Percentiles rank a stretch among this genome's conserved stretches.
These are phyloP conservation scores for Curvularia verruculosa DNA, from an alignment of 2,329 filamentous ascomycete genomes.

Conservation along the genomic window DNA sequence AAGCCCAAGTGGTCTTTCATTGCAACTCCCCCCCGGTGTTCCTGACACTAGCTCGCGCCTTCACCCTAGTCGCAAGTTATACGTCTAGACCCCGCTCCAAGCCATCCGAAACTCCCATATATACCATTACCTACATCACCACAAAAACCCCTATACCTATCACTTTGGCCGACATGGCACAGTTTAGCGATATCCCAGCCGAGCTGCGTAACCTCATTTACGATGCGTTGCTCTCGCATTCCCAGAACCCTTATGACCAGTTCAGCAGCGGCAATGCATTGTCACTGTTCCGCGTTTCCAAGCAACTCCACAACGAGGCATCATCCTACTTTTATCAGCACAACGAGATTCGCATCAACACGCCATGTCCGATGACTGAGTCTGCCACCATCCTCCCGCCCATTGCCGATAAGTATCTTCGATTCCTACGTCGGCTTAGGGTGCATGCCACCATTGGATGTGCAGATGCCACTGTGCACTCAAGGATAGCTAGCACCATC, in stretches of 20 bases:
- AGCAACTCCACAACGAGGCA: conserved; percentile 25
- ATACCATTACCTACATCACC: neutral
- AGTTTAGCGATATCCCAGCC: conserved; percentile 18
- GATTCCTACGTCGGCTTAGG: conserved; percentile 21
- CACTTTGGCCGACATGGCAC: conserved; percentile 11
- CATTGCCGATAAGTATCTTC: conserved; percentile 27
- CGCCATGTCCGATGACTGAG: neutral
- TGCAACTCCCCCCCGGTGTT: neutral
- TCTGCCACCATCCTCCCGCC: conserved; percentile 23
- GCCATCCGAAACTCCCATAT: conserved; percentile 1
- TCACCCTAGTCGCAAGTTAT: conserved; percentile 2
- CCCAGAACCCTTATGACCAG: neutral
- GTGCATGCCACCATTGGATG: conserved; percentile 13
- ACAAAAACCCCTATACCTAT: neutral
- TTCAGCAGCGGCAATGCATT: conserved; percentile 4
- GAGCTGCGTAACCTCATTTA: conserved; percentile 33
- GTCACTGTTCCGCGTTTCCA: conserved; percentile 24
- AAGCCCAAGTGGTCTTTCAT: neutral
- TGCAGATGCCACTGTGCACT: conserved; percentile 4
- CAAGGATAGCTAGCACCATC: conserved; percentile 17
- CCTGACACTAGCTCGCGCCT: conserved; percentile 7
- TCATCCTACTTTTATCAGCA: conserved; percentile 33
- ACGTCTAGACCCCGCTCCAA: neutral
- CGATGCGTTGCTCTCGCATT: conserved; percentile 10
- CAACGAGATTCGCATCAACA: conserved; percentile 14